Evolutionary conservation across 1,284 basidiomycete genomes (phyloP).

Genomic region (Fistulinella cinereoalba): DNA sequence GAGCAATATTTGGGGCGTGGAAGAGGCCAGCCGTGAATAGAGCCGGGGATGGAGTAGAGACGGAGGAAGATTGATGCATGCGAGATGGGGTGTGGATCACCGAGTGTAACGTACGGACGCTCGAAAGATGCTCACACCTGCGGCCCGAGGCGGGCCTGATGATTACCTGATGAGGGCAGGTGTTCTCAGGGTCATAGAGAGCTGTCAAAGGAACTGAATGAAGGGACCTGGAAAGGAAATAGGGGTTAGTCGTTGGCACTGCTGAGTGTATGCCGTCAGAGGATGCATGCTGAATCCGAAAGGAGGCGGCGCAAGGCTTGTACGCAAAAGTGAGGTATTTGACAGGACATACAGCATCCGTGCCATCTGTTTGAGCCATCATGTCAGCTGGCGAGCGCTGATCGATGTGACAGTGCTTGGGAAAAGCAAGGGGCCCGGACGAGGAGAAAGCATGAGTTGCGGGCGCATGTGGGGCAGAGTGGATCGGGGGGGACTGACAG

Average conservation of each 20-base stretch:
- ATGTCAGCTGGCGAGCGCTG: background rate
- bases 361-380: background rate
- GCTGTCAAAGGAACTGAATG: constrained; percentile 5
- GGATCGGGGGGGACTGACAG: background rate
- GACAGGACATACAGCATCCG: background rate
- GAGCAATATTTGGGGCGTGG: background rate
- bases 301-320: constrained; percentile 12
- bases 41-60: background rate
- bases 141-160: constrained; percentile 9
- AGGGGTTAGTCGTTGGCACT: constrained; percentile 1
- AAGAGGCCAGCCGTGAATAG: constrained; percentile 5
- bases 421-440: background rate
- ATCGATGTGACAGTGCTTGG: constrained; percentile 8
- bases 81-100: background rate
- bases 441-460: background rate
- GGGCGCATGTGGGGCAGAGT: background rate
- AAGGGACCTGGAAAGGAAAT: constrained; percentile 15
- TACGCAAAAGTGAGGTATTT: background rate
- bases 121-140: constrained; percentile 3
- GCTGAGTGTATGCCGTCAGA: constrained; percentile 11
- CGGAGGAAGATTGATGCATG: constrained; percentile 1
- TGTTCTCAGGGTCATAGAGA: constrained; percentile 14
- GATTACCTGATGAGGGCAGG: background rate
- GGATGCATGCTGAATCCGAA: constrained; percentile 12
- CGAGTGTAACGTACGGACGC: constrained; percentile 5